A percentile compares a stretch with the other conserved stretches of the same genome.
phyloP scores from a whole-genome alignment of 495 filamentous ascomycete genomes.

The Penicillium angulare region DNA sequence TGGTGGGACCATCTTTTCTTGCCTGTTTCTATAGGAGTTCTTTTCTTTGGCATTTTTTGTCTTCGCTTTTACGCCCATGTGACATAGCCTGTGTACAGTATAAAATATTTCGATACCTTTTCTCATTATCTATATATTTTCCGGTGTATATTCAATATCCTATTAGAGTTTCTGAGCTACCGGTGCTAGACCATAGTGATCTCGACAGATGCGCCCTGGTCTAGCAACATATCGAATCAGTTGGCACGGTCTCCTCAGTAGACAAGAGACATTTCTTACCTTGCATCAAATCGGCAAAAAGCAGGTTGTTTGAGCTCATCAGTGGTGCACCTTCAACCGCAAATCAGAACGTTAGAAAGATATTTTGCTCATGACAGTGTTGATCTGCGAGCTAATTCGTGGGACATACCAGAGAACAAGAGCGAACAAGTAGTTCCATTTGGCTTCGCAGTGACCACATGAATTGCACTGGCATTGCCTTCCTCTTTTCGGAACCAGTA shows the following conservation, averaged over 20 bases:
- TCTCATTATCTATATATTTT: neutral
- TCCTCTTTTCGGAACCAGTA: neutral
- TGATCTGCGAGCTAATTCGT: neutral
- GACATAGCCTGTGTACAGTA: constrained; percentile 36
- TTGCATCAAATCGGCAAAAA: neutral
- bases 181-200: neutral
- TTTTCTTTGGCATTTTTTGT: constrained; percentile 23
- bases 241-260: neutral
- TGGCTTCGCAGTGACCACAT: neutral
- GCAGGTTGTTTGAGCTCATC: neutral
- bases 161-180: neutral
- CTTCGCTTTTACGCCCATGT: constrained; percentile 22
- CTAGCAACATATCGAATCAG: neutral
- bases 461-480: neutral
- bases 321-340: neutral
- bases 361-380: too few species aligned
- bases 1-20: constrained; percentile 5
- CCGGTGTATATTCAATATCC: neutral
- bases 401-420: neutral
- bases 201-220: neutral
- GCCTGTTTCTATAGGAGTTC: constrained; percentile 26
- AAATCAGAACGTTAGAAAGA: neutral
- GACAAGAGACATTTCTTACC: neutral
- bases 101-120: constrained; percentile 24
- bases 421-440: neutral